Percentiles rank a stretch among this genome's conserved stretches.
phyloP scores from a whole-genome alignment of 2,329 filamentous ascomycete species.

The Didymella exigua region DNA sequence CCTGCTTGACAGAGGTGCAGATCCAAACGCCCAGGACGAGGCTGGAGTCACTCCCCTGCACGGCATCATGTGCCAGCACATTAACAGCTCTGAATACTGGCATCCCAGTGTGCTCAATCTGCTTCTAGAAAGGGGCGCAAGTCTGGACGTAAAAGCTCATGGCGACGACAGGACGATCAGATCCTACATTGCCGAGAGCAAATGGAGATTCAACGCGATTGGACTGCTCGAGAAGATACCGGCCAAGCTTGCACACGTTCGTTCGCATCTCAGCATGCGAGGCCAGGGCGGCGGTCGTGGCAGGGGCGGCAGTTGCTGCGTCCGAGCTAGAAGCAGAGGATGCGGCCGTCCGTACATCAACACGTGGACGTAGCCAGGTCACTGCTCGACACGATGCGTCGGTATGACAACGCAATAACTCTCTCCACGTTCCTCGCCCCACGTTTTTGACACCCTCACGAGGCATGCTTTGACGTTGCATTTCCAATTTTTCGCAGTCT shows the following conservation, averaged over 20 bases:
- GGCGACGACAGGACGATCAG: neutral
- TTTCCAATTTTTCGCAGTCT: neutral
- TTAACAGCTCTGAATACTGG: neutral
- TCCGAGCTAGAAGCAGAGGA: neutral
- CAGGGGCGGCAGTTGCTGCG: too few species aligned
- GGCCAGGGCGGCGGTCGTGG: too few species aligned
- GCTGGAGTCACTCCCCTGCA: neutral
- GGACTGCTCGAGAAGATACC: neutral
- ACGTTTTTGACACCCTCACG: neutral
- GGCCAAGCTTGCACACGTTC: neutral
- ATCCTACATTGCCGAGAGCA: neutral
- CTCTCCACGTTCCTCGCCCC: slow-evolving; percentile 1
- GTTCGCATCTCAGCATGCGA: neutral
- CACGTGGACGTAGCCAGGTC: neutral
- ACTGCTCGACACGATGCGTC: neutral
- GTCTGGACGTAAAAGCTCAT: neutral
- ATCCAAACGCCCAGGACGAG: neutral
- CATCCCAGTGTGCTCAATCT: neutral
- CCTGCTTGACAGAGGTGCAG: neutral
- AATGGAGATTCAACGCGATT: neutral
- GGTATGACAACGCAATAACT: neutral
- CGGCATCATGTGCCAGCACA: neutral
- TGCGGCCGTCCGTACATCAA: neutral
- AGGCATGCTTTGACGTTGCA: slow-evolving; percentile 10
- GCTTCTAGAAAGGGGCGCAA: neutral